These are phyloP conservation scores for Cladophialophora immunda DNA, from an alignment of 2,329 filamentous ascomycete genomes.

Conservation along the genomic window DNA sequence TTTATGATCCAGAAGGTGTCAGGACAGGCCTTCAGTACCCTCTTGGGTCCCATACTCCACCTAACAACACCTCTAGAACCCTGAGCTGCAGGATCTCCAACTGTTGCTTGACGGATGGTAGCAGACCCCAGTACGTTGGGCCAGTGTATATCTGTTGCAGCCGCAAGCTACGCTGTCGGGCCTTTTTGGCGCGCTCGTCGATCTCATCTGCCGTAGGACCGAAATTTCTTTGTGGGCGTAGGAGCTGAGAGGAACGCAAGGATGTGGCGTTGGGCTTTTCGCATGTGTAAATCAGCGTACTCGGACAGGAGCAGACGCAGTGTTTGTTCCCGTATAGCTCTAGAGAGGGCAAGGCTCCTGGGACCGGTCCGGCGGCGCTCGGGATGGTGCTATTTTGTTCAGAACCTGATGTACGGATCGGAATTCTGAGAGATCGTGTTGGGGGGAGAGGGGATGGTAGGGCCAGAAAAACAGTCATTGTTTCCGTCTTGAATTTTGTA, in stretches of 20 bases:
- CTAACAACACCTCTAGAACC: not conserved
- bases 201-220: not conserved
- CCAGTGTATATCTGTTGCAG: not conserved
- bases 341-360: not conserved
- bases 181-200: constrained; percentile 1
- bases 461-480: not conserved
- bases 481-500: not conserved
- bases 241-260: not conserved
- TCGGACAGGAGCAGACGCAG: not conserved
- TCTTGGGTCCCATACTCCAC: not conserved
- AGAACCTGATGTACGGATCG: not conserved
- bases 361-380: not conserved
- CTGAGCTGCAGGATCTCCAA: not conserved
- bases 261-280: not conserved
- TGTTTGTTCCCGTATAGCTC: not conserved
- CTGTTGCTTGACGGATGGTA: constrained; percentile 4
- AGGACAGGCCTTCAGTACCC: not conserved
- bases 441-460: not conserved
- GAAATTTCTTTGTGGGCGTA: not conserved
- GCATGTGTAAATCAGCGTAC: not conserved
- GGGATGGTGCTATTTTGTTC: not conserved
- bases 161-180: not conserved
- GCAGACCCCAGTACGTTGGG: constrained; percentile 15
- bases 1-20: too few relatives aligned
- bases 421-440: constrained; percentile 1